Conservation (phyloP, 345 rosid genomes). For the Eutrema japonicum region DNA sequence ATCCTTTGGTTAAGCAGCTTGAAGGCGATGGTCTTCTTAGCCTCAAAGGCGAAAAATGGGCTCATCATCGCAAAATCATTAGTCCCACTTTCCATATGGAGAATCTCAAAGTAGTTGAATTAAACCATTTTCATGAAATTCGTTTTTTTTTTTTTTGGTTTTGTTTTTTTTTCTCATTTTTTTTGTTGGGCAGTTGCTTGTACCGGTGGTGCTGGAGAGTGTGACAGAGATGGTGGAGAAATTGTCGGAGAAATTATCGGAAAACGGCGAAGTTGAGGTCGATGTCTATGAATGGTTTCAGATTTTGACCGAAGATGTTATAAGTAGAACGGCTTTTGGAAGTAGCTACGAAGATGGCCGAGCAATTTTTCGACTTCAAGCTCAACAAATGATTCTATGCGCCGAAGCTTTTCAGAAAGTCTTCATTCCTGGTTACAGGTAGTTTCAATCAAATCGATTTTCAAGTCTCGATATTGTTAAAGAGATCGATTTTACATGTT, state of each 20-base stretch:
- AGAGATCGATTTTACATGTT: not conserved
- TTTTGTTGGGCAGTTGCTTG: constrained; percentile 43
- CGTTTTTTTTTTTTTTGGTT: not conserved
- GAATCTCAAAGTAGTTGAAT: constrained; percentile 66
- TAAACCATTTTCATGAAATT: not conserved
- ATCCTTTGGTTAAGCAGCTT: constrained; percentile 59
- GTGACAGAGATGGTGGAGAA: constrained; percentile 59
- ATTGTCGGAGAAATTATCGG: constrained; percentile 49
- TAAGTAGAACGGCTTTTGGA: constrained; percentile 79
- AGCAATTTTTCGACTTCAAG: constrained; percentile 70
- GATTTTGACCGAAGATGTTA: constrained; percentile 72
- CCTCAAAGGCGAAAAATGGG: constrained; percentile 80
- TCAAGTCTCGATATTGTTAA: no score
- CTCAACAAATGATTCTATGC: constrained; percentile 68
- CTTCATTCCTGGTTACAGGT: constrained; percentile 81
- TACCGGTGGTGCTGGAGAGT: constrained; percentile 62
- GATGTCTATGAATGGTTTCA: constrained; percentile 73
- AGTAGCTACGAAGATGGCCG: constrained; percentile 79
- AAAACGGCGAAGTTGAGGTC: constrained; percentile 52
- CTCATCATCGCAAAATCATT: constrained; percentile 68
- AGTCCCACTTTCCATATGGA: constrained; percentile 81
- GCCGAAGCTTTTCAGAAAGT: constrained; percentile 74
- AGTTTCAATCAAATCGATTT: not conserved
- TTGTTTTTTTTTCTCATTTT: not conserved
- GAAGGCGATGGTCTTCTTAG: constrained; percentile 78